These are phyloP conservation scores for Akanthomyces lecanii DNA, from an alignment of 2,329 filamentous ascomycete species.

Conservation along the genomic window DNA sequence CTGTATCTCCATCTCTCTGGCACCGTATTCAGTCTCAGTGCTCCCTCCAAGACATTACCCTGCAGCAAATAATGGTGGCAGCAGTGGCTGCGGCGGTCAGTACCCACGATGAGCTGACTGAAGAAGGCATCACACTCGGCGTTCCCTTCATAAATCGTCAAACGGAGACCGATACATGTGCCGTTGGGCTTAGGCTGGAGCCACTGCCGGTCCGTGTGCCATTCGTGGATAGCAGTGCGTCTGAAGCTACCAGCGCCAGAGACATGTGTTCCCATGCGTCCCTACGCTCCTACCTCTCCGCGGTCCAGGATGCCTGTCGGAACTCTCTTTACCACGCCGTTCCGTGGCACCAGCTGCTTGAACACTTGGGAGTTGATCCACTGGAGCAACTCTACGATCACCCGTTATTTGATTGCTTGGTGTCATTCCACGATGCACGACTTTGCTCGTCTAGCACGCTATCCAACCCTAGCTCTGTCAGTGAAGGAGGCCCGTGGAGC, in stretches of 20 bases:
- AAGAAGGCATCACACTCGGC: neutral
- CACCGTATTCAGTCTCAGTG: neutral
- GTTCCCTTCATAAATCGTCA: slow-evolving; percentile 1
- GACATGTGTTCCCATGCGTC: neutral
- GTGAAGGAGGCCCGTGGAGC: neutral
- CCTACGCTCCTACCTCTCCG: neutral
- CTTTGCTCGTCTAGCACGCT: neutral
- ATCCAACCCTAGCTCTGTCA: neutral
- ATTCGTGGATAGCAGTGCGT: neutral
- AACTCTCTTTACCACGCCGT: slow-evolving; percentile 27
- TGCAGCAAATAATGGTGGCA: slow-evolving; percentile 1
- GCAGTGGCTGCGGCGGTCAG: neutral
- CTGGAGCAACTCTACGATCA: slow-evolving; percentile 17
- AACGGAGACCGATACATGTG: neutral
- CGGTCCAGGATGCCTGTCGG: slow-evolving; percentile 23
- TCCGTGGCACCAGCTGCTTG: slow-evolving; percentile 29
- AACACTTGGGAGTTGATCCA: slow-evolving; percentile 18
- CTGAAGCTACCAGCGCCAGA: slow-evolving; percentile 1
- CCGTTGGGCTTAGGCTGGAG: neutral
- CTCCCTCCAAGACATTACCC: slow-evolving; percentile 1
- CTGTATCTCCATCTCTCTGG: neutral
- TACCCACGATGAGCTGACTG: neutral
- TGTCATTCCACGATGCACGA: slow-evolving; percentile 23
- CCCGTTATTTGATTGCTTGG: slow-evolving; percentile 24
- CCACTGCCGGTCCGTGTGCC: neutral